Evolutionary conservation across 2,329 filamentous ascomycete species (phyloP).

Genomic region (Arthrocladium fulminans): DNA sequence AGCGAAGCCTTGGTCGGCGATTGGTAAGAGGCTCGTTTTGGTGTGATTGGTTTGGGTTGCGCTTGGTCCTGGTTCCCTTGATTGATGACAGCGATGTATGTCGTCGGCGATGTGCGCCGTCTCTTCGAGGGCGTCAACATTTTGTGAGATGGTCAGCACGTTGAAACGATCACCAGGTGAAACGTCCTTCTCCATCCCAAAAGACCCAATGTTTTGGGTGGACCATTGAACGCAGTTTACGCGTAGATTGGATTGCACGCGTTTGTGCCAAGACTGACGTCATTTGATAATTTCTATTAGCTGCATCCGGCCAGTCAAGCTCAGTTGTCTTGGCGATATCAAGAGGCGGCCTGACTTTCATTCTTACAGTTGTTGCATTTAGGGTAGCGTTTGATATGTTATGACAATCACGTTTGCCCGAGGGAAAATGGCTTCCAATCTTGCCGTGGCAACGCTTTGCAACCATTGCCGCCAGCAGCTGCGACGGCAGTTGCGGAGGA

Average conservation of each 20-base stretch:
- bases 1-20: conserved; percentile 24
- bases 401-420: background rate
- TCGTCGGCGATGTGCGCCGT: conserved; percentile 3
- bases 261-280: background rate
- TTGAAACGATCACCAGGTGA: no score
- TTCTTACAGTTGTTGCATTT: no score
- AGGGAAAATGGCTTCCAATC: conserved; percentile 1
- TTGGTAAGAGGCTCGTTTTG: conserved; percentile 20
- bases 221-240: no score
- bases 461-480: conserved; percentile 2
- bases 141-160: background rate
- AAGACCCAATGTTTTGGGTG: background rate
- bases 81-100: background rate
- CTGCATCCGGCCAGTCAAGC: background rate
- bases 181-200: no score
- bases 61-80: background rate
- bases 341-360: no score
- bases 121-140: conserved; percentile 3
- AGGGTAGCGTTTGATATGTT: background rate
- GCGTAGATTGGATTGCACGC: background rate
- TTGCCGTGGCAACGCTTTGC: background rate
- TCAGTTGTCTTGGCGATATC: background rate
- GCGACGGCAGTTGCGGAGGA: background rate
- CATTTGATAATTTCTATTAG: background rate
- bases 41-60: conserved; percentile 12